A percentile compares a stretch with the other conserved stretches of the same genome.
Conservation (phyloP, 208 protist species). For the Trypanosoma lewisi region DNA sequence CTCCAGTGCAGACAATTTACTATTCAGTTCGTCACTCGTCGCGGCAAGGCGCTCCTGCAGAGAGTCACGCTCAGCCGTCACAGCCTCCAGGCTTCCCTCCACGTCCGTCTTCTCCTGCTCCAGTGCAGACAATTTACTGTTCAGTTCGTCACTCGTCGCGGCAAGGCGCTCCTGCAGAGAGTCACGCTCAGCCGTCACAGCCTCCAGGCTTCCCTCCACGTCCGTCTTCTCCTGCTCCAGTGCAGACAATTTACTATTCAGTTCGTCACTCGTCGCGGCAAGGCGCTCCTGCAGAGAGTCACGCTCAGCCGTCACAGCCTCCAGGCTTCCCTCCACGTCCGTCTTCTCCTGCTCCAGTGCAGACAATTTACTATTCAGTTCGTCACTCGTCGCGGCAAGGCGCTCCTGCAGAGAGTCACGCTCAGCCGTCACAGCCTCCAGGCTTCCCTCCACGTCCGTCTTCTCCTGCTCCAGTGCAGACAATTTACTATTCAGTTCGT, state of each 20-base stretch:
- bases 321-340: not conserved
- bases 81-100: too few relatives aligned
- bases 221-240: not conserved
- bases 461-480: not conserved
- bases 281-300: not conserved
- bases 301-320: not conserved
- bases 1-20: too few relatives aligned
- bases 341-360: not conserved
- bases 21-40: too few relatives aligned
- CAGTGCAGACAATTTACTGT: too few relatives aligned
- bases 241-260: not conserved
- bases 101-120: too few relatives aligned
- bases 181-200: not conserved
- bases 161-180: conserved; percentile 28
- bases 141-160: too few relatives aligned
- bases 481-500: not conserved
- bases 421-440: not conserved
- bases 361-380: not conserved
- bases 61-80: too few relatives aligned
- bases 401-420: not conserved
- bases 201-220: not conserved
- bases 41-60: too few relatives aligned
- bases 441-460: not conserved
- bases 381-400: not conserved
- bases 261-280: not conserved